Conservation (phyloP, 2,329 filamentous ascomycete genomes). For the Aureobasidium sp. region DNA sequence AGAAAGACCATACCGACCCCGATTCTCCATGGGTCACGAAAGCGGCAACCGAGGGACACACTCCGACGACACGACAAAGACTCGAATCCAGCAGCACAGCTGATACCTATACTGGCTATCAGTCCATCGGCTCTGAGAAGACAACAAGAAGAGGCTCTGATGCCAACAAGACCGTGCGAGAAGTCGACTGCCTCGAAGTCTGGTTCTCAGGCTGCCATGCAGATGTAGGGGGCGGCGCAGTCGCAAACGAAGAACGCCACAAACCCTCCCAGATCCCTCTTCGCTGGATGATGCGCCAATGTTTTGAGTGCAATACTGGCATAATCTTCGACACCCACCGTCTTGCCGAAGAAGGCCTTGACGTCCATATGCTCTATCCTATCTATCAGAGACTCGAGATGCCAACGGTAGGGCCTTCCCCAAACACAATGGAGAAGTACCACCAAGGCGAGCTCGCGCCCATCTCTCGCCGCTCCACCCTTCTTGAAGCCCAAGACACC, state of each 20-base stretch:
- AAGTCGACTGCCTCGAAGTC: slow-evolving; percentile 28
- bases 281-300: slow-evolving; percentile 44
- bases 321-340: slow-evolving; percentile 36
- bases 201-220: slow-evolving; percentile 40
- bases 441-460: slow-evolving; percentile 29
- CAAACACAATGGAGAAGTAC: slow-evolving; percentile 32
- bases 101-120: background rate
- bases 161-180: background rate
- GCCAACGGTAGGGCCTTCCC: slow-evolving; percentile 32
- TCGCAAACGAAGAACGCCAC: slow-evolving; percentile 36
- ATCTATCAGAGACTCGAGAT: slow-evolving; percentile 28
- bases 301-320: slow-evolving; percentile 41
- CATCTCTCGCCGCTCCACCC: slow-evolving; percentile 26
- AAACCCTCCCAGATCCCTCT: slow-evolving; percentile 41
- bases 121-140: background rate
- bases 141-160: slow-evolving; percentile 24
- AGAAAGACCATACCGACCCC: slow-evolving; percentile 23
- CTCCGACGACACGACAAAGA: slow-evolving; percentile 2
- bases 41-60: slow-evolving; percentile 11
- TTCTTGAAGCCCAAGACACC: slow-evolving; percentile 20
- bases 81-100: background rate
- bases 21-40: slow-evolving; percentile 19
- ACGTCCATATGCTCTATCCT: slow-evolving; percentile 38
- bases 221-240: slow-evolving; percentile 41
- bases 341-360: slow-evolving; percentile 37